These are phyloP conservation scores for Tuber umbilicatum DNA, from an alignment of 495 filamentous ascomycete species.

Conservation along the genomic window DNA sequence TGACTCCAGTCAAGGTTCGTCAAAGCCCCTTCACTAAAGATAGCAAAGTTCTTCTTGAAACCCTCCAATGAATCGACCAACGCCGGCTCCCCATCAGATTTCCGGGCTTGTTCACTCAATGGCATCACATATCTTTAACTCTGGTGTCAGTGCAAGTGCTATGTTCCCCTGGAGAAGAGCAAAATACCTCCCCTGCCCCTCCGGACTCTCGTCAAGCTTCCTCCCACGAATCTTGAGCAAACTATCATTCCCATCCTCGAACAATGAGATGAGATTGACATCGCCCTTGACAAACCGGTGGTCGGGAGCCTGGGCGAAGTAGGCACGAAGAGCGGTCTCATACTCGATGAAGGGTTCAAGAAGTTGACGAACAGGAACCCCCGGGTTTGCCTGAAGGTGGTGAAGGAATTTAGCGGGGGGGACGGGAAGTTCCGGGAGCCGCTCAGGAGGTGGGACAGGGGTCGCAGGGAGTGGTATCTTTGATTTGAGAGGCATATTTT, in stretches of 20 bases:
- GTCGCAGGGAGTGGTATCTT: slow-evolving; percentile 11
- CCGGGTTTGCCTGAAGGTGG: slow-evolving; percentile 49
- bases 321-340: slow-evolving; percentile 60
- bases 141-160: not conserved
- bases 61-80: slow-evolving; percentile 58
- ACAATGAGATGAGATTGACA: slow-evolving; percentile 66
- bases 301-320: slow-evolving; percentile 63
- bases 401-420: slow-evolving; percentile 46
- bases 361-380: slow-evolving; percentile 52
- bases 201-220: slow-evolving; percentile 50
- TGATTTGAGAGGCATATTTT: not conserved
- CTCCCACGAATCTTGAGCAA: slow-evolving; percentile 59
- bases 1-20: slow-evolving; percentile 38
- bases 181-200: slow-evolving; percentile 51
- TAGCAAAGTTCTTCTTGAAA: slow-evolving; percentile 66
- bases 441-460: slow-evolving; percentile 25
- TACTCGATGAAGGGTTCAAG: slow-evolving; percentile 62
- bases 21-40: slow-evolving; percentile 65
- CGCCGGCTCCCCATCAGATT: slow-evolving; percentile 55
- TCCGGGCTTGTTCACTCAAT: slow-evolving; percentile 54
- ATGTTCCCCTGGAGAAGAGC: not conserved
- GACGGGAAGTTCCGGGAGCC: slow-evolving; percentile 47
- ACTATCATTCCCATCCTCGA: slow-evolving; percentile 51
- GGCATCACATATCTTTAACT: slow-evolving; percentile 58
- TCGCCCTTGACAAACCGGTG: slow-evolving; percentile 55